These are phyloP conservation scores for Agroathelia rolfsii DNA, from an alignment of 1,284 basidiomycete genomes.

Conservation along the genomic window DNA sequence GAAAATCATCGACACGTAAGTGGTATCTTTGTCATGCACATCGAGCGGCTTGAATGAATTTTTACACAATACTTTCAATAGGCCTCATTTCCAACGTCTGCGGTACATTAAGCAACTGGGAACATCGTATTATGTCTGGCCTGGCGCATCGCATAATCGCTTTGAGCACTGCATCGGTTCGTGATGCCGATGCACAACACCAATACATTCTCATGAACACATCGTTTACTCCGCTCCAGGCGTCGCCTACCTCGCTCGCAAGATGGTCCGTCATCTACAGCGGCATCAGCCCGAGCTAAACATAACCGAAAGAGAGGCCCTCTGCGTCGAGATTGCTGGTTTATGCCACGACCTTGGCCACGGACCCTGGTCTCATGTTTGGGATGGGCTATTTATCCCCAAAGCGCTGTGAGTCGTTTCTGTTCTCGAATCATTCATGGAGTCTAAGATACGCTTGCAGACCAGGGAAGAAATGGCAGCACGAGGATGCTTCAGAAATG, in stretches of 20 bases:
- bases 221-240: conserved; percentile 35
- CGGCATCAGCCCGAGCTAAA: conserved; percentile 48
- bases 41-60: conserved; percentile 40
- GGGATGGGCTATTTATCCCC: conserved; percentile 59
- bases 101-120: conserved; percentile 71
- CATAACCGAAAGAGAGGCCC: conserved; percentile 57
- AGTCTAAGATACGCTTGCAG: conserved; percentile 19
- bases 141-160: conserved; percentile 64
- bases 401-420: conserved; percentile 34
- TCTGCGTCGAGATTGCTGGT: conserved; percentile 60
- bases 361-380: conserved; percentile 69
- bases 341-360: conserved; percentile 68
- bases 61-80: conserved; percentile 16
- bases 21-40: conserved; percentile 18
- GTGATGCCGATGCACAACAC: conserved; percentile 79
- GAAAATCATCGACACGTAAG: conserved; percentile 33
- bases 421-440: conserved; percentile 5
- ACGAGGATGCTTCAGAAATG: conserved; percentile 63
- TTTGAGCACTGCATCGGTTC: conserved; percentile 79
- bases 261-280: conserved; percentile 47
- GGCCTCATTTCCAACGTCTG: conserved; percentile 66
- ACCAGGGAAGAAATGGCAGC: conserved; percentile 42
- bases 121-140: conserved; percentile 65
- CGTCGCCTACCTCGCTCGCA: conserved; percentile 58
- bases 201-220: conserved; percentile 56